Base-by-base conservation (phyloP, 2,329 filamentous ascomycete species). In the Volutella citrinella region DNA sequence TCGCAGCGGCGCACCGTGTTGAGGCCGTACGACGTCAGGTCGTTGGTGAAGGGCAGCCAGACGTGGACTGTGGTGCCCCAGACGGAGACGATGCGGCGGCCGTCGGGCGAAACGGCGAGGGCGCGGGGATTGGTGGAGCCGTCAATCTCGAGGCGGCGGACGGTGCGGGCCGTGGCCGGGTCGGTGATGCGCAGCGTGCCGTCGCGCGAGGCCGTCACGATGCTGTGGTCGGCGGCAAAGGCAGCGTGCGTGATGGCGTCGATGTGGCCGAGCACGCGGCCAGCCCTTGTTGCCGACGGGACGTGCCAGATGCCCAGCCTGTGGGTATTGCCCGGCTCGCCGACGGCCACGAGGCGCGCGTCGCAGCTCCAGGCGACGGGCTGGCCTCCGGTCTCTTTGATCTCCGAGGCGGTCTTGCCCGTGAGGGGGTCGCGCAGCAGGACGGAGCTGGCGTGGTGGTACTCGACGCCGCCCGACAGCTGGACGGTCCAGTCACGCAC, bases 41-140 rank as follows among this genome's bases (percentile, higher is more conserved):
- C 45, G 29, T 57, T 58, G 7, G 43, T 45, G 4, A 45, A 37
- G 0, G 64, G 56, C 27, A 55, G 35, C 65, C 65, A 68, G 26
- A 61, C 35, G 45, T 65, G 56, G 10, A 68, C 57, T 7, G 51
- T 55, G 2, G 55, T 39, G 30, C 59, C 62, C 65, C 64, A 68
- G 32, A 68, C 48, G 19, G 57, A 63, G 14, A 60, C 50, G 14
- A 68, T 50, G 19, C 57, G 49, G 7, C 32, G 33, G 16, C 61
- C 63, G 32, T 63, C 54, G 2, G 38, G 41, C 4, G 59, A 58
- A 6, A 65, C 57, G 23, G 48, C 52, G 13, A 68, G 34, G 14
- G 55, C 51, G 3, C 57, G 59, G 6, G 63, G 56, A 27, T 55
- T 57, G 19, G 37, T 43, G 11, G 47, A 46, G 10, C 44, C 48